Evolutionary conservation across 2,329 filamentous ascomycete genomes (phyloP).

Genomic region (Zymoseptoria ardabiliae): DNA sequence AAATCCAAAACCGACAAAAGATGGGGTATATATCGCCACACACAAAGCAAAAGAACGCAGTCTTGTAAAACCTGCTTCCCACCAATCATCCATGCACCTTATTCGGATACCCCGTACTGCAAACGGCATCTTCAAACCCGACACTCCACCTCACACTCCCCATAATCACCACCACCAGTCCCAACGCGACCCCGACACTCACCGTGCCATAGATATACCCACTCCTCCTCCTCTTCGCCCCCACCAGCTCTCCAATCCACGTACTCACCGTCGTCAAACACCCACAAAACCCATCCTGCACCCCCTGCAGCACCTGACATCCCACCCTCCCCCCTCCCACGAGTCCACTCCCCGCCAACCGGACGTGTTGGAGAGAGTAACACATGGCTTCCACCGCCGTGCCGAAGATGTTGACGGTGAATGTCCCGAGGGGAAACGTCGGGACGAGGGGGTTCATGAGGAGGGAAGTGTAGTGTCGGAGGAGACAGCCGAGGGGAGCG

Average conservation of each 20-base stretch:
- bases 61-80: not conserved
- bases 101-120: slow-evolving; percentile 28
- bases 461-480: slow-evolving; percentile 65
- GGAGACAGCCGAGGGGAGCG: slow-evolving; percentile 69
- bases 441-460: slow-evolving; percentile 60
- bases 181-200: slow-evolving; percentile 55
- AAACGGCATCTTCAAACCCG: slow-evolving; percentile 33
- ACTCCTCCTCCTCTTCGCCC: slow-evolving; percentile 36
- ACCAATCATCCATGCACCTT: slow-evolving; percentile 20
- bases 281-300: slow-evolving; percentile 44
- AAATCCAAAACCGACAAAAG: too few relatives aligned
- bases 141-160: slow-evolving; percentile 65
- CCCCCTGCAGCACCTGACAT: slow-evolving; percentile 42
- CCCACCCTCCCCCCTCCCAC: slow-evolving; percentile 35
- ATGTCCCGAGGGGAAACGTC: slow-evolving; percentile 78
- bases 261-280: slow-evolving; percentile 43
- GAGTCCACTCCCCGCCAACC: slow-evolving; percentile 28
- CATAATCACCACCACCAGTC: slow-evolving; percentile 61
- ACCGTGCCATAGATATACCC: slow-evolving; percentile 61
- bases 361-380: slow-evolving; percentile 68
- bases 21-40: too few relatives aligned
- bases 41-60: too few relatives aligned
- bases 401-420: slow-evolving; percentile 71
- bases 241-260: slow-evolving; percentile 40
- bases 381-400: slow-evolving; percentile 67